Conservation (phyloP, 768 basidiomycete species). For the Boletus reticuloceps region DNA sequence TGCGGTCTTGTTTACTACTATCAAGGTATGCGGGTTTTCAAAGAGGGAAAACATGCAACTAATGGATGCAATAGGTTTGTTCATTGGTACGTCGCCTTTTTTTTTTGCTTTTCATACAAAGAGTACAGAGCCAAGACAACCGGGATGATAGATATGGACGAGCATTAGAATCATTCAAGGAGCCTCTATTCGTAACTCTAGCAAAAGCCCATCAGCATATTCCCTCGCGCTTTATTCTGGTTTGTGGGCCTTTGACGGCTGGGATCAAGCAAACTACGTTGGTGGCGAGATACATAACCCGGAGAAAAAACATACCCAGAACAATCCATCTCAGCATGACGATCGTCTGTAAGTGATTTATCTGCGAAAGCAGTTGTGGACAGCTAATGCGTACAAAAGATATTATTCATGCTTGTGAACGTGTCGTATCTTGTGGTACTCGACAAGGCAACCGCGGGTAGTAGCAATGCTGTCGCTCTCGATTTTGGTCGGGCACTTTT, state of each 20-base stretch:
- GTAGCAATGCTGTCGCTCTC: conserved; percentile 83
- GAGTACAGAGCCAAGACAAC: background rate
- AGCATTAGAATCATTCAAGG: conserved; percentile 63
- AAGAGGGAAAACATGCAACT: background rate
- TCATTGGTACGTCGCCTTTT: conserved; percentile 53
- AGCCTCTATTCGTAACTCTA: conserved; percentile 72
- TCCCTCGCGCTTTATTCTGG: conserved; percentile 93
- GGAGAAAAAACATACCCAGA: conserved; percentile 81
- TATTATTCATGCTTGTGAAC: conserved; percentile 79
- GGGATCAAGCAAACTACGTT: conserved; percentile 92
- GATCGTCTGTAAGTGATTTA: conserved; percentile 56
- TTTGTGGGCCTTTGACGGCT: conserved; percentile 94
- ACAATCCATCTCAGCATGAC: conserved; percentile 91
- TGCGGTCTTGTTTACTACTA: conserved; percentile 81
- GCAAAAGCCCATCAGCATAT: conserved; percentile 77
- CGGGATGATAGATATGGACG: conserved; percentile 55
- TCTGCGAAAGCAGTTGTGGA: background rate
- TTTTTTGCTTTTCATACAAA: too few species aligned
- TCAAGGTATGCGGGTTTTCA: conserved; percentile 58
- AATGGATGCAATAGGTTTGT: conserved; percentile 43
- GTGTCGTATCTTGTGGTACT: conserved; percentile 91
- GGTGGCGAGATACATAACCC: conserved; percentile 84
- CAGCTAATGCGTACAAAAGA: conserved; percentile 34
- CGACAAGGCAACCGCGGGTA: conserved; percentile 70
- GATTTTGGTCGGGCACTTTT: conserved; percentile 90